A percentile compares a stretch with the other conserved stretches of the same genome.
Evolutionary conservation across 2,329 filamentous ascomycete species (phyloP).

Genomic region (Aureobasidium melanogenum): DNA sequence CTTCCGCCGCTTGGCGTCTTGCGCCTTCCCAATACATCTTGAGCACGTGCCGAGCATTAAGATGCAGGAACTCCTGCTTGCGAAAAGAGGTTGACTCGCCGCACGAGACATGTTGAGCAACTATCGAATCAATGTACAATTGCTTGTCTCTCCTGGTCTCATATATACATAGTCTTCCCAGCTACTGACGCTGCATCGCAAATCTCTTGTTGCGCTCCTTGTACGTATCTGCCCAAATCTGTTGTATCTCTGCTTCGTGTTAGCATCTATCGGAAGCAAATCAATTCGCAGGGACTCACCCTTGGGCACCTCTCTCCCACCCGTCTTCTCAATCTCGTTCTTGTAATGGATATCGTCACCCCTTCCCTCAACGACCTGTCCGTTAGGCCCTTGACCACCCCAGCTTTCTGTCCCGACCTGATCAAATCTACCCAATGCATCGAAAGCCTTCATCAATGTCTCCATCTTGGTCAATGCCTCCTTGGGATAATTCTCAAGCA

Average conservation of each 20-base stretch:
- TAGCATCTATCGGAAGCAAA: not conserved
- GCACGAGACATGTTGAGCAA: not conserved
- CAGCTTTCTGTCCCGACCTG: constrained; percentile 20
- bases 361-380: constrained; percentile 23
- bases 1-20: not conserved
- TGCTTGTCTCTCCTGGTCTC: not conserved
- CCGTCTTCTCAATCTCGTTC: constrained; percentile 16
- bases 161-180: not conserved
- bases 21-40: not conserved
- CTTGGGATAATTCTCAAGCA: constrained; percentile 29
- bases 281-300: not conserved
- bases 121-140: not conserved
- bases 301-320: constrained; percentile 15
- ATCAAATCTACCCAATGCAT: constrained; percentile 24
- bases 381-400: constrained; percentile 19
- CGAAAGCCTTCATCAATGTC: constrained; percentile 32
- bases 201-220: constrained; percentile 21
- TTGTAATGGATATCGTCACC: constrained; percentile 21
- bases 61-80: not conserved
- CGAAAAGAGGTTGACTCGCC: not conserved
- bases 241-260: constrained; percentile 13
- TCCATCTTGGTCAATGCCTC: constrained; percentile 33
- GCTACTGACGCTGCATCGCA: constrained; percentile 2
- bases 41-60: not conserved
- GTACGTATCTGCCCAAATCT: constrained; percentile 23